Base-by-base conservation (phyloP, 257 asterid genomes). In the Cruciata laevipes region DNA sequence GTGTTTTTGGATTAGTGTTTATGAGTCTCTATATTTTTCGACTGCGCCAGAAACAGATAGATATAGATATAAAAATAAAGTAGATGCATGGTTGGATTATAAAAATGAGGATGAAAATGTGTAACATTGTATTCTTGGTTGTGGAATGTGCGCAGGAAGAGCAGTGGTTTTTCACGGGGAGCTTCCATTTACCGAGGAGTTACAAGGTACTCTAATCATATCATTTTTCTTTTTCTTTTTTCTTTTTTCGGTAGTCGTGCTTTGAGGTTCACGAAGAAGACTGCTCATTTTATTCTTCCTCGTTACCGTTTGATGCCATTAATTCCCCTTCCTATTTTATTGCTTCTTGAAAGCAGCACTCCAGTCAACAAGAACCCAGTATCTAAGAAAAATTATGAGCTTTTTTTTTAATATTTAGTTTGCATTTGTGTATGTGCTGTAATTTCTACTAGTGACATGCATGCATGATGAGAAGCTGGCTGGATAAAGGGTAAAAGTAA, bases 151-250 rank as follows among this genome's bases (percentile, higher is more conserved):
- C 68, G 23, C 82, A 90, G 98, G 76, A 91, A 91, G 73, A 89
- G 98, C 69, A 91, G 98, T 40, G 98, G 98, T 33, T 91, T 91
- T 75, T 91, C 98, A 52, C 89, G 96, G 4, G 98, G 98, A 23
- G 95, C 95, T 6, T 91, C 96, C 16, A 87, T 89, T 61, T 91
- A 91, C 69, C 86, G 96, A 63, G 98, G 98, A 11, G 98, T 91
- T 35, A 91, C 98, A 8, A 89, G 98, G 98, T 91, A 84, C 56
- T 23, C 55, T 37, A 11, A 3, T 7, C 31, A 23, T 8, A 23
- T 8, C 12, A 8, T 59, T 42, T 4, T 31, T 2, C 7, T 33
- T 40, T 33, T 17, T 49, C 32, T 2, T 33, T 17, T 49, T 23
- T 5, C 60, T 20, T 53, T n/a, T 53, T 53, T 53, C 8, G 27